A percentile compares a stretch with the other conserved stretches of the same genome.
Evolutionary conservation across 345 rosid genomes (phyloP).

Genomic region (Heritiera fomes): DNA sequence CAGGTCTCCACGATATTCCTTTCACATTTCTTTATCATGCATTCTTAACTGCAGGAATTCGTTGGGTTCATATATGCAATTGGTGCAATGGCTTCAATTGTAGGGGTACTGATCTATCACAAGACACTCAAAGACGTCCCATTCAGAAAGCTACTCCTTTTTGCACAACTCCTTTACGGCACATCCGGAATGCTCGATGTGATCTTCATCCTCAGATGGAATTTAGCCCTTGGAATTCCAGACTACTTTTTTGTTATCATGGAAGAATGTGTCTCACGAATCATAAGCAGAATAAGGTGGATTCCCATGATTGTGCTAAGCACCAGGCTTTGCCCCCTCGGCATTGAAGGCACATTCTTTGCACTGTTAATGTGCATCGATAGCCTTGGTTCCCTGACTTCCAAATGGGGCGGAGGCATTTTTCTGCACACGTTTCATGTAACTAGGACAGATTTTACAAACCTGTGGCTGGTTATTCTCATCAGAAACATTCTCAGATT

Average conservation of each 20-base stretch:
- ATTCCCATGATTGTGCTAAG: slow-evolving; percentile 78
- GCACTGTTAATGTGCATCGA: slow-evolving; percentile 81
- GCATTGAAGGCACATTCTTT: slow-evolving; percentile 81
- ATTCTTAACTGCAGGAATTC: slow-evolving; percentile 47
- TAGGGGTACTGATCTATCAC: slow-evolving; percentile 75
- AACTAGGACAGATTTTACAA: slow-evolving; percentile 58
- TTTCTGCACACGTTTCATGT: slow-evolving; percentile 58
- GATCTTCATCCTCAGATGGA: slow-evolving; percentile 69
- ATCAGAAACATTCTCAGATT: slow-evolving; percentile 60
- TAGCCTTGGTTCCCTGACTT: slow-evolving; percentile 60
- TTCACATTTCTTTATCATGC: not conserved
- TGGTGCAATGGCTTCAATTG: slow-evolving; percentile 76
- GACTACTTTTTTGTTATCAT: slow-evolving; percentile 68
- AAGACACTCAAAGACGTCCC: slow-evolving; percentile 61
- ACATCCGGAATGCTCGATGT: slow-evolving; percentile 73
- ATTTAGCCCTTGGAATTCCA: slow-evolving; percentile 59
- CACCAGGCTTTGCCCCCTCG: slow-evolving; percentile 71
- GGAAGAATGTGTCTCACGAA: slow-evolving; percentile 64
- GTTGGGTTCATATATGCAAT: slow-evolving; percentile 65
- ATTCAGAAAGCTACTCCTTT: slow-evolving; percentile 61
- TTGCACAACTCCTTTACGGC: slow-evolving; percentile 61
- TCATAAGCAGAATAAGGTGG: slow-evolving; percentile 66
- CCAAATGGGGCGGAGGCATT: slow-evolving; percentile 72
- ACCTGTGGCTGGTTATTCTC: slow-evolving; percentile 64
- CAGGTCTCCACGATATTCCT: not conserved